phyloP scores from a whole-genome alignment of 768 basidiomycete genomes.

The Suillus alpinus region DNA sequence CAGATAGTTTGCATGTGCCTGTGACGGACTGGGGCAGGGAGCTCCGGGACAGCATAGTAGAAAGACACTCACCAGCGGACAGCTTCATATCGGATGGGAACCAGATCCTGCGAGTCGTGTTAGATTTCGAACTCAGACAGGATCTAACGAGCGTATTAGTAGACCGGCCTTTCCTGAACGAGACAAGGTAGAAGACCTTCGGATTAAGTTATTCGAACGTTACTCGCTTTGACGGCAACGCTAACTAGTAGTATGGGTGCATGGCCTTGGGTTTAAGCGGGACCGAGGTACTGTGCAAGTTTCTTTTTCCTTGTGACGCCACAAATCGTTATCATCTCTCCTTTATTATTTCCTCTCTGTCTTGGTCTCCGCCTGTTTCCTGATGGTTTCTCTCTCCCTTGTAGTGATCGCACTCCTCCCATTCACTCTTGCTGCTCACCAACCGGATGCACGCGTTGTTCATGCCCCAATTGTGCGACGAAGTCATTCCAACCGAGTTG shows the following conservation, averaged over 20 bases:
- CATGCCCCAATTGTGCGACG: slow-evolving; percentile 47
- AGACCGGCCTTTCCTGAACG: not conserved
- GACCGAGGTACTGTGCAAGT: not conserved
- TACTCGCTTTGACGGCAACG: not conserved
- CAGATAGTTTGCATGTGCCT: not conserved
- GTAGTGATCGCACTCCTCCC: slow-evolving; percentile 25
- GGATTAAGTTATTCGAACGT: not conserved
- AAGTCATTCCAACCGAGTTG: slow-evolving; percentile 25
- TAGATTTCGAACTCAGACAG: not conserved
- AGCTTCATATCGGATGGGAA: too few relatives aligned
- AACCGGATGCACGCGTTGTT: slow-evolving; percentile 20
- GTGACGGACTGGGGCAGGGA: not conserved
- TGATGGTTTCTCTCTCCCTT: slow-evolving; percentile 26
- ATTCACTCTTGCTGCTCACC: slow-evolving; percentile 29
- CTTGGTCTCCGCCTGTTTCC: not conserved
- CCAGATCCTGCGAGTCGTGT: not conserved
- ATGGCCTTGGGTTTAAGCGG: not conserved
- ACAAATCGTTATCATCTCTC: not conserved
- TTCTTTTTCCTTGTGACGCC: not conserved
- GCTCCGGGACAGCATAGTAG: not conserved
- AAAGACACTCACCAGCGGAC: too few relatives aligned
- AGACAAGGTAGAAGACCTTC: not conserved
- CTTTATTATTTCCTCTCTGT: not conserved
- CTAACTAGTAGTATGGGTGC: not conserved
- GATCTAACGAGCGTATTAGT: not conserved